phyloP scores from a whole-genome alignment of 768 basidiomycete species.

The Phaeolepiota aurea region DNA sequence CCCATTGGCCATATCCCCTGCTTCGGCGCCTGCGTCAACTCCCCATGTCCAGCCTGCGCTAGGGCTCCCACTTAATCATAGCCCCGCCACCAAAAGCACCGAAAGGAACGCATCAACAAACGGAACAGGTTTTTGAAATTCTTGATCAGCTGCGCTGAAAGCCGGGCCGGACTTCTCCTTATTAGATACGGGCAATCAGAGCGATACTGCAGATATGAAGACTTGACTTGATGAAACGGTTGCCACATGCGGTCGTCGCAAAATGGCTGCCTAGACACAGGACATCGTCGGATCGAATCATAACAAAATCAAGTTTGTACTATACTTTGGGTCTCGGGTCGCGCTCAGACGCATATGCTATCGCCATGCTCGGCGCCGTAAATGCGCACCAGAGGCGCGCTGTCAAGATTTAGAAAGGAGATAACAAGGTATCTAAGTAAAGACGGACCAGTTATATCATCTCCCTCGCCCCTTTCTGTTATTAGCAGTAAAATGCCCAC shows the following conservation, averaged over 20 bases:
- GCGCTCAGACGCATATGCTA: conserved; percentile 56
- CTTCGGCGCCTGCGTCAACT: conserved; percentile 11
- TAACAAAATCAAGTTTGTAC: neutral
- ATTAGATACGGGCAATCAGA: conserved; percentile 12
- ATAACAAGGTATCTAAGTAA: too few species aligned
- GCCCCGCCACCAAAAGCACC: neutral
- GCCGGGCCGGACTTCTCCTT: neutral
- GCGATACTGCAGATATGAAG: conserved; percentile 49
- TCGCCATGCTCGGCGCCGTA: conserved; percentile 76
- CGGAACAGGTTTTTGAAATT: neutral
- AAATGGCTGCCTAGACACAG: conserved; percentile 25
- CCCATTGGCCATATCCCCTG: conserved; percentile 22
- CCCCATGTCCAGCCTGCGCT: conserved; percentile 11
- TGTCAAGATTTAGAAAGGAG: conserved; percentile 15
- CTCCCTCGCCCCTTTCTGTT: conserved; percentile 26
- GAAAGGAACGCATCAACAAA: neutral
- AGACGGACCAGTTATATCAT: conserved; percentile 11
- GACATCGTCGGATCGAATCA: neutral
- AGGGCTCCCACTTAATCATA: neutral
- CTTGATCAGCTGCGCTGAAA: neutral
- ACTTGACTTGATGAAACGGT: conserved; percentile 19
- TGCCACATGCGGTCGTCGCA: conserved; percentile 25
- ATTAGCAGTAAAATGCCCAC: conserved; percentile 60
- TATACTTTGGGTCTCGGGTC: conserved; percentile 52
- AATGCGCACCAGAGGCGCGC: conserved; percentile 80